phyloP scores from a whole-genome alignment of 2,329 filamentous ascomycete species.

The Rosellinia necatrix region DNA sequence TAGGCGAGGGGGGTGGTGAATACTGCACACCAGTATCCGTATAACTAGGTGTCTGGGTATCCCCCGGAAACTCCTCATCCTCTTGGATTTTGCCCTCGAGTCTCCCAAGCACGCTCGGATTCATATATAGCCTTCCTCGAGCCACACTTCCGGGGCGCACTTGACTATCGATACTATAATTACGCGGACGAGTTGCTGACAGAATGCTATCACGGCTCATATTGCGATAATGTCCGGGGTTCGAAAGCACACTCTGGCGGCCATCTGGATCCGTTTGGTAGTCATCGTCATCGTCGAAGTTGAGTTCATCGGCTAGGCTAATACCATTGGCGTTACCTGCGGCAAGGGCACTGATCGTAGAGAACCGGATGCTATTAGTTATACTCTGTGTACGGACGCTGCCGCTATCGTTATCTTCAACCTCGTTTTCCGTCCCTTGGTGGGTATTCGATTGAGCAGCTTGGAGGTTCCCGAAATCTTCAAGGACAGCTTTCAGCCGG shows the following conservation, averaged over 20 bases:
- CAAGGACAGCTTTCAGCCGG: slow-evolving; percentile 79
- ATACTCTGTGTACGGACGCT: slow-evolving; percentile 77
- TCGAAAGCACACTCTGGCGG: slow-evolving; percentile 64
- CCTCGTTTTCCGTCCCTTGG: slow-evolving; percentile 58
- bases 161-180: slow-evolving; percentile 63
- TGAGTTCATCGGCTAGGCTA: slow-evolving; percentile 88
- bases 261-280: slow-evolving; percentile 74
- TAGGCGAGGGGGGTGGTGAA: slow-evolving; percentile 80
- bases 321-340: slow-evolving; percentile 65
- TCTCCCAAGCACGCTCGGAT: slow-evolving; percentile 59
- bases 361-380: slow-evolving; percentile 74
- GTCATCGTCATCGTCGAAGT: slow-evolving; percentile 80
- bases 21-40: slow-evolving; percentile 68
- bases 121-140: slow-evolving; percentile 58
- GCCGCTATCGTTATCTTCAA: slow-evolving; percentile 69
- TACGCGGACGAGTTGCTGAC: slow-evolving; percentile 55
- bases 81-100: slow-evolving; percentile 57
- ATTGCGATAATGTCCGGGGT: slow-evolving; percentile 55
- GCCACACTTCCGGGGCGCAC: slow-evolving; percentile 59
- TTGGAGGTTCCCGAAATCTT: slow-evolving; percentile 79
- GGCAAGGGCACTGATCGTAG: slow-evolving; percentile 64
- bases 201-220: slow-evolving; percentile 62
- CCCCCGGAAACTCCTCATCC: slow-evolving; percentile 50
- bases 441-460: slow-evolving; percentile 52
- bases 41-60: slow-evolving; percentile 46